Base-by-base conservation (phyloP, 495 filamentous ascomycete genomes). In the Bacidia rubella region DNA sequence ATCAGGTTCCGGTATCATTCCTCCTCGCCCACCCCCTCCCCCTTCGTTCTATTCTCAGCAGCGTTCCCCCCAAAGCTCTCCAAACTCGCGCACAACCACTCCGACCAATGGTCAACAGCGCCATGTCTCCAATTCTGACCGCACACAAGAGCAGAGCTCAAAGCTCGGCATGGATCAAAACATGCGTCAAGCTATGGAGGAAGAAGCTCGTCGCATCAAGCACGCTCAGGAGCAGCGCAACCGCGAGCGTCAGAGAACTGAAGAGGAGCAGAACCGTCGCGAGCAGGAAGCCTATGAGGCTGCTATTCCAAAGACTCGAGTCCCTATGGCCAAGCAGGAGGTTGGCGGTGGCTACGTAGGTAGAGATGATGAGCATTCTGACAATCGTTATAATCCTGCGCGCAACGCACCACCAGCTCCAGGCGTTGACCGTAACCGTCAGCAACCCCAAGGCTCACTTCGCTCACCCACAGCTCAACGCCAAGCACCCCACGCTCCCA, bases 221-320 rank as follows among this genome's bases (percentile, higher is more conserved):
- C 55, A 62, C 24, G 51, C 60, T 47, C 74, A 74, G 38, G 68
- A 75, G 60, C 64, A 82, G 40, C 70, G 75, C n/a, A 74, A 81
- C 48, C 71, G 72, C 3, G 74, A 83, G 51, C 62, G 51, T 22
- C 48, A 55, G 24, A 63, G 63, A 51, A 57, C 65, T 39, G 68
- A 74, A 35, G 61, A 66, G 26, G 82, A 88, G 59, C 78, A 81
- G 57, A 74, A 75, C 45, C 78, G 82, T 54, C 73, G 77, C 52
- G 87, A 95, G 5, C 73, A 83, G 56, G 87, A 87, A 59, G 85
- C 78, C 20, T 95, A 92, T 64, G 92, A 95, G 65, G 81, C 84
- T n/a, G 83, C 83, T 12, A 63, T 95, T 41, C 87, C 89, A 15
- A 81, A 93, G 68, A 75, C 74, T 11, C 81, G 84, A 53, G 67